These are phyloP conservation scores for Xeromyces bisporus DNA, from an alignment of 495 filamentous ascomycete species.

Conservation along the genomic window DNA sequence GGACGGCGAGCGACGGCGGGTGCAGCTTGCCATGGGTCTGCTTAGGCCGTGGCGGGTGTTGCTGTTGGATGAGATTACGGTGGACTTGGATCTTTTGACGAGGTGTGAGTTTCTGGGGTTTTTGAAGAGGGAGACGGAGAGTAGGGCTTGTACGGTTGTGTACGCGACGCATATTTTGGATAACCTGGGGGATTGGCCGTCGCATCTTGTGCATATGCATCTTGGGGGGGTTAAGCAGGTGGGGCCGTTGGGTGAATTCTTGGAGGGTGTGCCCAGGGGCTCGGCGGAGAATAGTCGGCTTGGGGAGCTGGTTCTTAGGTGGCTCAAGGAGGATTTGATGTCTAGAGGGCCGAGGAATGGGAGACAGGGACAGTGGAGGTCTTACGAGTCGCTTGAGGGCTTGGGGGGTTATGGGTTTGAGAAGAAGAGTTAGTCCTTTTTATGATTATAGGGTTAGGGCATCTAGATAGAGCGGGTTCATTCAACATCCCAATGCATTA, in stretches of 20 bases:
- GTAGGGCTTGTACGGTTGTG: slow-evolving; percentile 70
- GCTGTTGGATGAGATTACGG: slow-evolving; percentile 91
- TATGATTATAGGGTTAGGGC: slow-evolving; percentile 12
- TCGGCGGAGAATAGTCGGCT: slow-evolving; percentile 49
- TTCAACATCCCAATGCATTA: slow-evolving; percentile 16
- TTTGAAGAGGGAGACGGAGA: slow-evolving; percentile 72
- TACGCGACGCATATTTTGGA: slow-evolving; percentile 97
- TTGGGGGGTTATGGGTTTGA: slow-evolving; percentile 73
- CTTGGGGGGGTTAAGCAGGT: slow-evolving; percentile 70
- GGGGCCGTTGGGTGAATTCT: slow-evolving; percentile 48
- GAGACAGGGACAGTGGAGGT: slow-evolving; percentile 45
- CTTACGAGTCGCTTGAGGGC: slow-evolving; percentile 47
- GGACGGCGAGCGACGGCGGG: slow-evolving; percentile 78
- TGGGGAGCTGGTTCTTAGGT: slow-evolving; percentile 70
- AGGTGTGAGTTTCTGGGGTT: slow-evolving; percentile 75
- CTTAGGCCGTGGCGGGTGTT: slow-evolving; percentile 84
- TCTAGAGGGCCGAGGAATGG: slow-evolving; percentile 62
- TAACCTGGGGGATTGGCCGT: slow-evolving; percentile 83
- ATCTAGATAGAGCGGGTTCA: slow-evolving; percentile 11
- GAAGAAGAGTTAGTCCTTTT: slow-evolving; percentile 26
- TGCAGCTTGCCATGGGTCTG: slow-evolving; percentile 92
- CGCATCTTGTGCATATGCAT: slow-evolving; percentile 88
- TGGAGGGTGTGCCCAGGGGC: slow-evolving; percentile 22
- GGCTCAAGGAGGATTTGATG: slow-evolving; percentile 70
- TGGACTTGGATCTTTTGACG: slow-evolving; percentile 80